Base-by-base conservation (phyloP, 1,139 yeast genomes). In the Saccharomycopsis hybrid region DNA sequence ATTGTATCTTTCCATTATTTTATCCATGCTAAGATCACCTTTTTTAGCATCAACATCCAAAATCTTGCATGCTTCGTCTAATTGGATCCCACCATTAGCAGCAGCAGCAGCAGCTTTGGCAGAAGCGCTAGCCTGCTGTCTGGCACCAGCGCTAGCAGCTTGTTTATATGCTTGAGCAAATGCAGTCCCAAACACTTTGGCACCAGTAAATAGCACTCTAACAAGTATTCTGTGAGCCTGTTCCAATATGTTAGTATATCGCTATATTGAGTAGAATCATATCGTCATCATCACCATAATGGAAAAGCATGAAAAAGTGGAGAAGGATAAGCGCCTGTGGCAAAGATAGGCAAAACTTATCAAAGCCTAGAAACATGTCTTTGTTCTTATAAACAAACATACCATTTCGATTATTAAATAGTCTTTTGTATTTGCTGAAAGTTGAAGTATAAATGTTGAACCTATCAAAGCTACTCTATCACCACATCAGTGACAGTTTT, bases 91-190 rank as follows among this genome's bases (percentile, higher is more conserved):
- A 48, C 90, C 88, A 45, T 80, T 77, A 60, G 81, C 78, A 47
- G 78, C 80, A 37, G 75, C 72, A 9, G 82, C 74, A 39, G 74
- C 72, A 3, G 77, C 71, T 49, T 74, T 65, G 0, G 68, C 65
- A 2, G 79, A 77, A 30, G 76, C 71, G 13, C 77, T 71, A 24
- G 95, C 87, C 50, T 76, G 70, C 58, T 78, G 78, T 47, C 84
- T 78, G 5, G 88, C 86, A 7, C 88, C 78, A 40, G 88, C 89
- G 52, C 86, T 83, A 18, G 97, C 95, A 1, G 98, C 97, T 69
- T 92, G 97, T 62, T 84, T 85, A 73, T 90, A 92, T 0, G 98
- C 97, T 65, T 89, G 96, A n/a, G 90, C 78, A 67, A 92, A 92
- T 0, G 98, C 98, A 58, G 87, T 79, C 49, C 97, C 97, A 64